Percentiles rank a stretch among this genome's conserved stretches.
phyloP scores from a whole-genome alignment of 345 rosid genomes.

The Trapa incisa region DNA sequence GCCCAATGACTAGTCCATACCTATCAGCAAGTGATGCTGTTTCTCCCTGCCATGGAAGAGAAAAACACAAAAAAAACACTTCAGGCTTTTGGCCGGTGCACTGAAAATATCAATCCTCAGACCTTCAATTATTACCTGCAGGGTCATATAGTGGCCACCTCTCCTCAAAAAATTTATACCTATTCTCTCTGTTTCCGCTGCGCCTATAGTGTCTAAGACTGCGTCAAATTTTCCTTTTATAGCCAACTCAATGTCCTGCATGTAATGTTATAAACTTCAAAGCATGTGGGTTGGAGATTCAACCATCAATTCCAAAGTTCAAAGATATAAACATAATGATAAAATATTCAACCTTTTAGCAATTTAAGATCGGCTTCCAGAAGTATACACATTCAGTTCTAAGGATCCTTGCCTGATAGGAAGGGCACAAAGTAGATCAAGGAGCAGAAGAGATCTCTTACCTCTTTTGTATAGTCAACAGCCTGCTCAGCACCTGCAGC shows the following conservation, averaged over 20 bases:
- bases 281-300: background rate
- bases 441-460: constrained; percentile 10
- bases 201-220: constrained; percentile 93
- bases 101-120: background rate
- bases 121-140: constrained; percentile 38
- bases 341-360: background rate
- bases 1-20: constrained; percentile 69
- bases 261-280: constrained; percentile 1
- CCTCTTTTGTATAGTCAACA: constrained; percentile 78
- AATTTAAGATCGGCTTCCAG: background rate
- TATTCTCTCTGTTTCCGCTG: constrained; percentile 67
- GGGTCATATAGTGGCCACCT: constrained; percentile 93
- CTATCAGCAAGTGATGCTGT: constrained; percentile 77
- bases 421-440: background rate
- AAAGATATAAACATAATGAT: constrained; percentile 1
- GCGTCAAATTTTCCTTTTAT: constrained; percentile 82
- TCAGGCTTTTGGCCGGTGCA: background rate
- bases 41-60: constrained; percentile 49
- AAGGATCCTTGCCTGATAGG: background rate
- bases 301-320: background rate
- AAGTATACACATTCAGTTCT: background rate
- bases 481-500: constrained; percentile 87
- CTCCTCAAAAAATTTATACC: constrained; percentile 63
- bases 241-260: constrained; percentile 67
- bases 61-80: background rate